Base-by-base conservation (phyloP, 371 early-diverging fungal genomes). In the Rhizopus stolonifer region DNA sequence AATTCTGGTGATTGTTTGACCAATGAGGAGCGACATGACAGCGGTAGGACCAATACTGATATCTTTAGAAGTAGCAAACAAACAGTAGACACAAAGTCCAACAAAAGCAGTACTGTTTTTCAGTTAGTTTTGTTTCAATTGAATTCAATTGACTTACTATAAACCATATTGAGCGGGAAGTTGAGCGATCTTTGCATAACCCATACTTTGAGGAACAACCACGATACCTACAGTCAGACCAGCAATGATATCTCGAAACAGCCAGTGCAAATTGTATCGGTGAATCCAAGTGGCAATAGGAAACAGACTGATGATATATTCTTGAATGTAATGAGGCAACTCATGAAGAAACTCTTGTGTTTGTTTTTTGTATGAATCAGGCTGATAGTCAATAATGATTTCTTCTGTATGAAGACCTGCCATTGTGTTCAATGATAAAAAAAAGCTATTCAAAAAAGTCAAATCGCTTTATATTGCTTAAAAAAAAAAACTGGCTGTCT, bases 31-130 rank as follows among this genome's bases (percentile, higher is more conserved):
- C 3, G 91, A 89, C 67, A 93, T 84, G 26, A 94, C 93, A 24
- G 95, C 92, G 26, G 91, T 90, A 0, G 94, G 91, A 15, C 96
- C 94, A 49, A 93, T 87, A 22, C 89, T 88, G 22, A 92, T 89
- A 59, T 92, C 94, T 58, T 90, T 90, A 24, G 90, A 86, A 0
- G 94, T 92, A 19, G 88, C 92, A 65, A 93, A 87, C 26, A 92
- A 62, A 46, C 79, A 80, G 64, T 95, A 95, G 19, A 92, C 60
- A 32, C 88, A 69, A 11, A 85, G 76, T 38, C 96, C 93, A 25
- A 91, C 78, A 63, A 92, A 89, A 2, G 75, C 70, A 49, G 75
- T 71, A 29, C 74, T 73, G 53, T 39, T 11, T 4, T 48, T 29
- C 14, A n/a, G 43, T 18, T 1, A 18, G 11, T 43, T 24, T 43